Percentiles rank a stretch among this genome's conserved stretches.
Evolutionary conservation across 2,329 filamentous ascomycete genomes (phyloP).

Genomic region (Didymella arachidicola): DNA sequence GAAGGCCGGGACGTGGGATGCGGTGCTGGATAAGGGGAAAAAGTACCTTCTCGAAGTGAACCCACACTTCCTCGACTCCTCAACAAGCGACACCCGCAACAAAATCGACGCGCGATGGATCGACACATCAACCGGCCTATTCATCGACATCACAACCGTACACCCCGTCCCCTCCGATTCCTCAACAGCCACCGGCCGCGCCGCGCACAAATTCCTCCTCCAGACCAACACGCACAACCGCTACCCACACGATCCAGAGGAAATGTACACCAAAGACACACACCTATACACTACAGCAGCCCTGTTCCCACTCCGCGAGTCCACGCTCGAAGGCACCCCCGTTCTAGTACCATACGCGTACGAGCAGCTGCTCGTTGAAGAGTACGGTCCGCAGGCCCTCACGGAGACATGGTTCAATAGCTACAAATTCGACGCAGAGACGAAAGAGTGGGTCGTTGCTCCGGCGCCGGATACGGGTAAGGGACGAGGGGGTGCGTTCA

Average conservation of each 20-base stretch:
- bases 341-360: conserved; percentile 66
- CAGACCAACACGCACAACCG: background rate
- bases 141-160: conserved; percentile 68
- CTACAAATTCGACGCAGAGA: conserved; percentile 52
- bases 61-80: conserved; percentile 60
- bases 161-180: conserved; percentile 52
- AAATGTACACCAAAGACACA: conserved; percentile 61
- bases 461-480: background rate
- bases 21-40: conserved; percentile 28
- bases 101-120: conserved; percentile 69
- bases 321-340: conserved; percentile 62
- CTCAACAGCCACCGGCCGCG: background rate
- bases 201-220: conserved; percentile 6
- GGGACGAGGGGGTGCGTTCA: background rate
- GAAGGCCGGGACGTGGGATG: conserved; percentile 12
- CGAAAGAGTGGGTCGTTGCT: conserved; percentile 34
- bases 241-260: background rate
- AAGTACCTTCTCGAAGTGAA: conserved; percentile 67
- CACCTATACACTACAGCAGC: conserved; percentile 62
- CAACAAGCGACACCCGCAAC: conserved; percentile 58
- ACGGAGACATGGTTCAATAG: conserved; percentile 56
- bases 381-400: conserved; percentile 62
- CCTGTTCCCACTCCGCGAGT: conserved; percentile 64
- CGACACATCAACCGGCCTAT: conserved; percentile 65
- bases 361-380: conserved; percentile 60